These are phyloP conservation scores for Leishmania aethiopica DNA, from an alignment of 208 protist species.

Conservation along the genomic window DNA sequence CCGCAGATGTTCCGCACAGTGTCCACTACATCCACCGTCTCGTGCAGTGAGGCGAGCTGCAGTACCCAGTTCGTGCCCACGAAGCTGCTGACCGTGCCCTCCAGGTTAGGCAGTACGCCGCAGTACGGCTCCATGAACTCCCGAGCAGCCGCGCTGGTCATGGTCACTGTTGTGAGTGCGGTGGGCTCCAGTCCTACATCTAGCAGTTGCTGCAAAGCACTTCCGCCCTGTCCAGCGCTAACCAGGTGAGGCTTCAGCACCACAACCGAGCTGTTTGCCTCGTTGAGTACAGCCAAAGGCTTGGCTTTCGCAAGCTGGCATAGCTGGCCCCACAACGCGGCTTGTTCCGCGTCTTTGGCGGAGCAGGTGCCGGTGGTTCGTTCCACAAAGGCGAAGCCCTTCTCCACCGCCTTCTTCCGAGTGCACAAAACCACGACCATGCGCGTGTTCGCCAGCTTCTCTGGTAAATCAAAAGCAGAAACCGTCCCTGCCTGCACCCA, in stretches of 20 bases:
- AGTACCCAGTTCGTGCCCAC: conserved; percentile 71
- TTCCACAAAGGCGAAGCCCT: conserved; percentile 70
- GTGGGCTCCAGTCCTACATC: conserved; percentile 66
- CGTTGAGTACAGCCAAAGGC: conserved; percentile 72
- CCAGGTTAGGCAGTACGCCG: conserved; percentile 71
- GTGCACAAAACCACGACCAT: conserved; percentile 54
- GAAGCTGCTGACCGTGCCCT: conserved; percentile 53
- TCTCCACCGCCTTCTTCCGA: conserved; percentile 48
- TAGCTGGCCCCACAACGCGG: conserved; percentile 51
- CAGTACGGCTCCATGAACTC: conserved; percentile 77
- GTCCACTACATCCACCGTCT: conserved; percentile 49
- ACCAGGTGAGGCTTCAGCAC: conserved; percentile 83
- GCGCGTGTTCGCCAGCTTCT: conserved; percentile 45
- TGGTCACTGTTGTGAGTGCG: conserved; percentile 50
- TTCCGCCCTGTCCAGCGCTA: conserved; percentile 37
- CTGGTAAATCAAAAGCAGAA: conserved; percentile 47
- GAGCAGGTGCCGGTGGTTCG: conserved; percentile 55
- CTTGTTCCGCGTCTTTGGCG: conserved; percentile 54
- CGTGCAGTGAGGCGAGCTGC: conserved; percentile 66
- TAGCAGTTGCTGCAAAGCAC: conserved; percentile 64
- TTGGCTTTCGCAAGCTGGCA: conserved; percentile 29
- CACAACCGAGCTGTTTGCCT: conserved; percentile 71
- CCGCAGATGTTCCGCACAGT: conserved; percentile 72
- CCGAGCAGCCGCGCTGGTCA: conserved; percentile 56
- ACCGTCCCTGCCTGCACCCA: conserved; percentile 49